Percentiles rank a stretch among this genome's conserved stretches.
These are phyloP conservation scores for Hypoxylon sp. DNA, from an alignment of 2,329 filamentous ascomycete species.

Conservation along the genomic window DNA sequence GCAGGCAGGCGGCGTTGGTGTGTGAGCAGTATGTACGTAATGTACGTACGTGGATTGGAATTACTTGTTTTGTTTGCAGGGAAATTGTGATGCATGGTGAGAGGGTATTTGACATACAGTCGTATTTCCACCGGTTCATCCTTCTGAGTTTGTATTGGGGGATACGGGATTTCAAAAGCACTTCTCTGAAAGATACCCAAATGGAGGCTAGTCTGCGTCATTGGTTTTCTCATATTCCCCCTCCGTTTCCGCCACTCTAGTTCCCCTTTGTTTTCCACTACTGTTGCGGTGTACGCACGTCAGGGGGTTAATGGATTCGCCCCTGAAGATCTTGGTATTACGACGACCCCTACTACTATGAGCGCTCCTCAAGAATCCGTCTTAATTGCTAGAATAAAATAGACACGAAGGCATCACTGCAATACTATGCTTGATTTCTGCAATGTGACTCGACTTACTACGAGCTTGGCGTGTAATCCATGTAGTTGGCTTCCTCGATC, in stretches of 20 bases:
- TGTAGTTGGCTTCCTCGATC: conserved; percentile 27
- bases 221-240: conserved; percentile 38
- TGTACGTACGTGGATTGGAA: conserved; percentile 31
- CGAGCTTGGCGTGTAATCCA: conserved; percentile 33
- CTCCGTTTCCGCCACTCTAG: conserved; percentile 8
- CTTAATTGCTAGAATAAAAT: conserved; percentile 45
- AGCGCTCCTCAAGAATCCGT: conserved; percentile 36
- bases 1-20: conserved; percentile 42
- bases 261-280: conserved; percentile 39
- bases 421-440: conserved; percentile 35
- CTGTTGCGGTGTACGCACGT: conserved; percentile 33
- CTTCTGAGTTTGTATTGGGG: conserved; percentile 42
- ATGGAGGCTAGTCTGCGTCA: conserved; percentile 45
- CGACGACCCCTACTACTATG: conserved; percentile 30
- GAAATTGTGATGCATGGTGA: conserved; percentile 42
- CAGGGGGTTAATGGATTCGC: conserved; percentile 41
- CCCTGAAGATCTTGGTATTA: conserved; percentile 39
- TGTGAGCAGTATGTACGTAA: conserved; percentile 27
- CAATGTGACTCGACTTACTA: conserved; percentile 43
- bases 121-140: conserved; percentile 40
- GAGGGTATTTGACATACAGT: conserved; percentile 34
- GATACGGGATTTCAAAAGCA: conserved; percentile 44
- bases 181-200: conserved; percentile 46
- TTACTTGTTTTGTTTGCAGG: conserved; percentile 33
- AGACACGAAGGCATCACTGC: conserved; percentile 45